These are phyloP conservation scores for Chaetomium sp. DNA, from an alignment of 2,329 filamentous ascomycete genomes.

Conservation along the genomic window DNA sequence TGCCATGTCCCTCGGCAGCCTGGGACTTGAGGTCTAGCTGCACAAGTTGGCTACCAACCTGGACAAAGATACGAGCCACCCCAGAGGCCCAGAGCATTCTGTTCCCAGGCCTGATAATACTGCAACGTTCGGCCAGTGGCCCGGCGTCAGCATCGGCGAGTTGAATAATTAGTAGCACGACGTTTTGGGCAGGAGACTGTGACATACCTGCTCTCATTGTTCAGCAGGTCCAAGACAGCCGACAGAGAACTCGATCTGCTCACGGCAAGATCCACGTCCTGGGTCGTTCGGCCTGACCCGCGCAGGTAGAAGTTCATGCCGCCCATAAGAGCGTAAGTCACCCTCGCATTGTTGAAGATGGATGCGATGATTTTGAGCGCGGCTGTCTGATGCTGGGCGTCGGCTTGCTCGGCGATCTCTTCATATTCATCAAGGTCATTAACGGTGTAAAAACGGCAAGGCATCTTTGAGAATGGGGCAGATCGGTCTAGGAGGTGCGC, in stretches of 20 bases:
- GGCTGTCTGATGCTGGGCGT: conserved; percentile 5
- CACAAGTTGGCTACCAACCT: neutral
- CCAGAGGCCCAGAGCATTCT: conserved; percentile 12
- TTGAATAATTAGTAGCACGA: neutral
- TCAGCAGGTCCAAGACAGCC: conserved; percentile 2
- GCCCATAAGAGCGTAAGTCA: conserved; percentile 11
- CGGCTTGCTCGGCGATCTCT: neutral
- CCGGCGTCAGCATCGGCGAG: neutral
- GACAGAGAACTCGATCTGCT: neutral
- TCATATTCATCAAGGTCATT: neutral
- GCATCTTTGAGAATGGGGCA: neutral
- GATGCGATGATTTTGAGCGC: conserved; percentile 4
- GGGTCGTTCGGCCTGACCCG: conserved; percentile 11
- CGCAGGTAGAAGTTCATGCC: conserved; percentile 16
- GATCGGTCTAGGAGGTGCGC: neutral
- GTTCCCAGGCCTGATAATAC: neutral
- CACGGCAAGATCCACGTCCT: conserved; percentile 3
- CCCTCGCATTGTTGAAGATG: neutral
- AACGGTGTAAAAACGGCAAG: neutral
- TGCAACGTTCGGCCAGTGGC: neutral
- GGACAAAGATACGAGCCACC: conserved; percentile 12
- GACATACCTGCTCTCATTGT: neutral
- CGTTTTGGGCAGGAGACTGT: neutral
- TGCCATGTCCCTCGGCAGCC: conserved; percentile 6
- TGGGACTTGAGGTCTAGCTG: conserved; percentile 16